Base-by-base conservation (phyloP, 1,284 basidiomycete genomes). In the Cutaneotrichosporon dermatis region DNA sequence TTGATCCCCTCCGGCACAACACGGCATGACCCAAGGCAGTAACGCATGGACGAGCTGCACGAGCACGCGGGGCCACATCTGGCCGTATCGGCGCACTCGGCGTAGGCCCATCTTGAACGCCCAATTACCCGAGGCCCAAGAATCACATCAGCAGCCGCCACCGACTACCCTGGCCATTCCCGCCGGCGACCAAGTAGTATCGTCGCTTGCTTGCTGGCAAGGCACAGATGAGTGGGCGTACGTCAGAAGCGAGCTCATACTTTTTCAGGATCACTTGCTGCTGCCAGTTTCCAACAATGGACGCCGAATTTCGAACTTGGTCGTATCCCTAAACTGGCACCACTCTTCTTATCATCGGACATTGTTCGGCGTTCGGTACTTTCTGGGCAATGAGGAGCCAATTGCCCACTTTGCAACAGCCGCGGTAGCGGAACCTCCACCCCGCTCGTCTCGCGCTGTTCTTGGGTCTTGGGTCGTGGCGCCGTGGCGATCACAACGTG, bases 61-160 rank as follows among this genome's bases (percentile, higher is more conserved):
- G 25, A 25, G 25, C 43, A 16, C 43, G 44, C 50, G 46, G 46
- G 46, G 46, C 50, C 50, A 39, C 50, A 25, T 13, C 33, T 25
- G 33, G 39, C n/a, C 13, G 25, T 10, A 51, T 51, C 50, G 50
- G 50, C 50, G 15, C 25, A 51, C 50, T 51, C 50, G 50, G 50
- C 50, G 50, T 41, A 51, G 50, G 50, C 50, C 37, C 50, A 51
- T 51, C 50, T 41, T 4, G 6, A 16, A 39, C 15, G 11, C 37
- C 46, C 39, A 51, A 51, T 51, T 51, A 51, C 50, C 50, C 33
- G 46, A 49, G 33, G 5, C 4, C 4, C 45, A 33, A 10, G 45
- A 11, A 13, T 12, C 33, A 7, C 15, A 8, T 16, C 15, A 25
- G 43, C 25, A 8, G 15, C 15, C 43, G 6, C n/a, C 7, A 6